A percentile compares a stretch with the other conserved stretches of the same genome.
phyloP scores from a whole-genome alignment of 2,329 filamentous ascomycete species.

The Triangularia setosa region DNA sequence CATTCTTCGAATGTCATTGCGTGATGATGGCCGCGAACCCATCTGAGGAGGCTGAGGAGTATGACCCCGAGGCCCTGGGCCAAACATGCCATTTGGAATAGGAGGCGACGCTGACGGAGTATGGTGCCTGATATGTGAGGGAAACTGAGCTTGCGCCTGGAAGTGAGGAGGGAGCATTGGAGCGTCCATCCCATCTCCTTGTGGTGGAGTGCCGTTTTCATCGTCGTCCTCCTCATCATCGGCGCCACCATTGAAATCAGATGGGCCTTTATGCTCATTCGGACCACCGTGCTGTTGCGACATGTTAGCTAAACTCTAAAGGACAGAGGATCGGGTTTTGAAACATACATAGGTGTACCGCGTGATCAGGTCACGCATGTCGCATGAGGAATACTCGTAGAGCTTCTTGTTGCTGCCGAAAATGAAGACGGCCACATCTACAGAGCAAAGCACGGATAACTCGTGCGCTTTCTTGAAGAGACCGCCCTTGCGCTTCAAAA shows the following conservation, averaged over 20 bases:
- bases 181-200: constrained; percentile 55
- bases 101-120: constrained; percentile 87
- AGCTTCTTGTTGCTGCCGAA: constrained; percentile 99
- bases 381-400: constrained; percentile 92
- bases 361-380: constrained; percentile 86
- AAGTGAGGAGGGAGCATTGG: constrained; percentile 68
- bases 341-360: constrained; percentile 84
- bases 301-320: constrained; percentile 15
- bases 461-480: constrained; percentile 99
- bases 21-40: constrained; percentile 72
- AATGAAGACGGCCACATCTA: constrained; percentile 97
- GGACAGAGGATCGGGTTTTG: constrained; percentile 4
- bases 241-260: constrained; percentile 83
- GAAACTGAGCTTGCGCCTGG: constrained; percentile 66
- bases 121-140: constrained; percentile 70
- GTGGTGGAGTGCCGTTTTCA: constrained; percentile 68
- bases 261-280: constrained; percentile 93
- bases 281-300: constrained; percentile 73
- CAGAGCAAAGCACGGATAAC: constrained; percentile 93
- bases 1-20: constrained; percentile 72
- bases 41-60: constrained; percentile 72
- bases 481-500: constrained; percentile 96
- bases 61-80: constrained; percentile 63
- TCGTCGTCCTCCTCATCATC: constrained; percentile 83
- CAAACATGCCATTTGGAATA: constrained; percentile 71